phyloP scores from a whole-genome alignment of 257 asterid genomes.

The Forsythia suspensa region DNA sequence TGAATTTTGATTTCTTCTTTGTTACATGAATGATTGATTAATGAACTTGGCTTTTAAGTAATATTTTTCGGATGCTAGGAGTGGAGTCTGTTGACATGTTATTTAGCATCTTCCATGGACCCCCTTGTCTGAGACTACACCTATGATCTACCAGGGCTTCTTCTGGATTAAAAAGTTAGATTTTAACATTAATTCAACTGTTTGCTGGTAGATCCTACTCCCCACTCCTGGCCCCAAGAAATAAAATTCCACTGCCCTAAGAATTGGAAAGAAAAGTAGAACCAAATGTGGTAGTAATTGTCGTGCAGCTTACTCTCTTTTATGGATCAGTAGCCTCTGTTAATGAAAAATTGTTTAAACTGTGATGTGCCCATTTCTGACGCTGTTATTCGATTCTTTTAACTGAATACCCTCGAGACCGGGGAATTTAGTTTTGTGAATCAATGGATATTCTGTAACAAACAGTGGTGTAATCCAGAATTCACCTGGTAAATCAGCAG shows the following conservation, averaged over 20 bases:
- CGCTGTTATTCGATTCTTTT: not conserved
- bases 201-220: too few species aligned
- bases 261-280: too few species aligned
- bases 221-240: too few species aligned
- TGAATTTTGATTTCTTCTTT: not conserved
- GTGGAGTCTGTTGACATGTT: not conserved
- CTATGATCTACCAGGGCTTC: not conserved
- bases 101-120: not conserved
- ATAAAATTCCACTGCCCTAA: too few species aligned
- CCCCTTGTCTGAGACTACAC: not conserved
- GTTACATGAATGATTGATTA: not conserved
- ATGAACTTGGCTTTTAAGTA: not conserved
- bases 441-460: not conserved
- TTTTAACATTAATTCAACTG: too few species aligned
- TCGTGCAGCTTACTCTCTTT: not conserved
- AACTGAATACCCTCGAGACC: not conserved
- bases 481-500: not conserved
- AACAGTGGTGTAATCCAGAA: not conserved
- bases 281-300: not conserved
- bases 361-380: not conserved
- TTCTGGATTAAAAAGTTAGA: not conserved
- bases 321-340: not conserved
- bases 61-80: not conserved
- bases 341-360: not conserved
- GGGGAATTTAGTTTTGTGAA: not conserved